These are phyloP conservation scores for Saccharomycopsis selenospora DNA, from an alignment of 805 yeast species.

Conservation along the genomic window DNA sequence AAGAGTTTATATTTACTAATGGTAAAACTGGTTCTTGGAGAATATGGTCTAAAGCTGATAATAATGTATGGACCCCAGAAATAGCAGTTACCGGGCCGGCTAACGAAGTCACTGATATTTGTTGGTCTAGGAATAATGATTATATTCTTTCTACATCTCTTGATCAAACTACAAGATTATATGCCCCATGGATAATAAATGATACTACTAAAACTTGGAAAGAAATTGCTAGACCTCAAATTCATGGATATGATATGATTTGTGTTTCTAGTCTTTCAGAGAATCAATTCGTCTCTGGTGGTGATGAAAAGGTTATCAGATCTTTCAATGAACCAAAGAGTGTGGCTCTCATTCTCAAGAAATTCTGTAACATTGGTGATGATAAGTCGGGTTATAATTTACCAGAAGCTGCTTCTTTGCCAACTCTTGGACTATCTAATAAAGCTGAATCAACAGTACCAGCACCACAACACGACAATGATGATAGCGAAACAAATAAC, in stretches of 20 bases:
- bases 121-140: slow-evolving; percentile 64
- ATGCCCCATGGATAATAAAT: slow-evolving; percentile 50
- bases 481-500: slow-evolving; percentile 35
- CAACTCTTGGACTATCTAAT: slow-evolving; percentile 89
- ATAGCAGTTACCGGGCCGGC: slow-evolving; percentile 72
- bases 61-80: slow-evolving; percentile 31
- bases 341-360: slow-evolving; percentile 54
- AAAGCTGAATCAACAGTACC: slow-evolving; percentile 53
- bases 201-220: slow-evolving; percentile 49
- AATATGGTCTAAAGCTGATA: slow-evolving; percentile 46
- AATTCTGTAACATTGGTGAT: slow-evolving; percentile 40
- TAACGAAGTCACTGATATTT: slow-evolving; percentile 65
- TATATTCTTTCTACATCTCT: slow-evolving; percentile 71
- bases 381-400: slow-evolving; percentile 31
- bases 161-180: slow-evolving; percentile 89
- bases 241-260: slow-evolving; percentile 96
- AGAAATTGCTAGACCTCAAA: slow-evolving; percentile 95
- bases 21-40: slow-evolving; percentile 94
- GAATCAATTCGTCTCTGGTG: slow-evolving; percentile 78
- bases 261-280: slow-evolving; percentile 51
- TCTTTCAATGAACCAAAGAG: slow-evolving; percentile 84
- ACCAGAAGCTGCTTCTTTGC: slow-evolving; percentile 84
- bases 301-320: slow-evolving; percentile 89
- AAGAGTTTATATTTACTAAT: slow-evolving; percentile 61
- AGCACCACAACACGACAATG: slow-evolving; percentile 39